Conservation (phyloP, 2,329 filamentous ascomycete species). For the Pseudocercospora macadamiae region DNA sequence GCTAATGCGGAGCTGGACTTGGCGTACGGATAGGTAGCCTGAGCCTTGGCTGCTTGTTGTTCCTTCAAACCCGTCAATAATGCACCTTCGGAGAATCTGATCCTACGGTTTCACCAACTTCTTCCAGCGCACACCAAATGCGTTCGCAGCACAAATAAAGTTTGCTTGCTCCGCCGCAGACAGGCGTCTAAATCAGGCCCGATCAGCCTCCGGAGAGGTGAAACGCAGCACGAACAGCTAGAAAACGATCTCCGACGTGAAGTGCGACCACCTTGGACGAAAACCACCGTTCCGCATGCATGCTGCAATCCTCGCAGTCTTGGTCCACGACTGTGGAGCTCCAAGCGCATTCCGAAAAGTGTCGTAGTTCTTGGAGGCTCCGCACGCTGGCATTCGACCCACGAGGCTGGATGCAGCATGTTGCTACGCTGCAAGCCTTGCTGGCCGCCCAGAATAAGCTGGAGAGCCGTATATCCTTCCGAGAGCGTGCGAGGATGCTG, state of each 20-base stretch:
- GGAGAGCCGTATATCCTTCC: constrained; percentile 3
- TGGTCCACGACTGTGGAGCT: neutral
- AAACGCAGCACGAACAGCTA: neutral
- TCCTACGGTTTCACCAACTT: neutral
- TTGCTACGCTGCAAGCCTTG: neutral
- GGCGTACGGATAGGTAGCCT: neutral
- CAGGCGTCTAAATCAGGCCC: neutral
- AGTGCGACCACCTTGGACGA: too few species aligned
- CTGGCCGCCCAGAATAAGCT: neutral
- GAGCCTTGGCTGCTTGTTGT: neutral
- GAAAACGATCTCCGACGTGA: too few species aligned
- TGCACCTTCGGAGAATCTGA: neutral
- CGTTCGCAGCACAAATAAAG: neutral
- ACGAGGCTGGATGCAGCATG: too few species aligned
- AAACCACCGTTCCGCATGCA: neutral
- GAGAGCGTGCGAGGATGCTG: neutral
- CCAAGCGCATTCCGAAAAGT: neutral
- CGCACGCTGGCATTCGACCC: too few species aligned
- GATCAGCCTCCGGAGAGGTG: neutral
- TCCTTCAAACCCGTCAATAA: neutral
- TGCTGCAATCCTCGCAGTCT: neutral
- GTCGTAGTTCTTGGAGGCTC: too few species aligned
- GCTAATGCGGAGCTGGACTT: neutral
- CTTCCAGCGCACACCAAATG: neutral
- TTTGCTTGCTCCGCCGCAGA: neutral